These are phyloP conservation scores for Hymenoscyphus scutula DNA, from an alignment of 2,329 filamentous ascomycete genomes.

Conservation along the genomic window DNA sequence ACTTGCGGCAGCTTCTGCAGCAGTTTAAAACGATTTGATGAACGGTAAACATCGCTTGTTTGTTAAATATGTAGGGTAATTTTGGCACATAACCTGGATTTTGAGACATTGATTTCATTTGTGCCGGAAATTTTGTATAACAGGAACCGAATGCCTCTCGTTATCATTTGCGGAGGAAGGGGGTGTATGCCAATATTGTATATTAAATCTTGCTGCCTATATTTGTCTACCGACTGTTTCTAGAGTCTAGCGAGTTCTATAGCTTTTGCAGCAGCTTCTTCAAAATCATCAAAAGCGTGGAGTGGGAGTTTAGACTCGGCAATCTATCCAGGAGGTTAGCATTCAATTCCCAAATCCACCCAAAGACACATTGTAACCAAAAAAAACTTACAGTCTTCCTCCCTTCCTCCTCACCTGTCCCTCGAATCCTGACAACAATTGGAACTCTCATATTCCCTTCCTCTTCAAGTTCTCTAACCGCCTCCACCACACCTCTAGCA, in stretches of 20 bases:
- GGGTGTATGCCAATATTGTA: too few species aligned
- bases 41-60: too few species aligned
- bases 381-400: conserved; percentile 54
- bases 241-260: conserved; percentile 50
- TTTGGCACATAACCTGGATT: too few species aligned
- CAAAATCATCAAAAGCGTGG: conserved; percentile 71
- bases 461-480: conserved; percentile 62
- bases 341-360: neutral
- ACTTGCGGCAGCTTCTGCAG: too few species aligned
- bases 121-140: too few species aligned
- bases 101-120: too few species aligned
- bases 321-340: conserved; percentile 44
- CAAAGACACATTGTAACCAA: neutral
- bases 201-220: too few species aligned
- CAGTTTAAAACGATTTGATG: too few species aligned
- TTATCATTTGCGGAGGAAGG: too few species aligned
- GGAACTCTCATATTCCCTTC: conserved; percentile 54
- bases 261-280: conserved; percentile 67
- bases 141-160: too few species aligned
- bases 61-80: too few species aligned
- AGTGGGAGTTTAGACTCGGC: conserved; percentile 64
- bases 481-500: conserved; percentile 69
- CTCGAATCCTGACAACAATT: conserved; percentile 73
- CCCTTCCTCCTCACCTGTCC: conserved; percentile 70
- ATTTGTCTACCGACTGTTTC: neutral